A percentile compares a stretch with the other conserved stretches of the same genome.
Evolutionary conservation across 2,329 filamentous ascomycete genomes (phyloP).

Genomic region (Aspergillus hiratsukae): DNA sequence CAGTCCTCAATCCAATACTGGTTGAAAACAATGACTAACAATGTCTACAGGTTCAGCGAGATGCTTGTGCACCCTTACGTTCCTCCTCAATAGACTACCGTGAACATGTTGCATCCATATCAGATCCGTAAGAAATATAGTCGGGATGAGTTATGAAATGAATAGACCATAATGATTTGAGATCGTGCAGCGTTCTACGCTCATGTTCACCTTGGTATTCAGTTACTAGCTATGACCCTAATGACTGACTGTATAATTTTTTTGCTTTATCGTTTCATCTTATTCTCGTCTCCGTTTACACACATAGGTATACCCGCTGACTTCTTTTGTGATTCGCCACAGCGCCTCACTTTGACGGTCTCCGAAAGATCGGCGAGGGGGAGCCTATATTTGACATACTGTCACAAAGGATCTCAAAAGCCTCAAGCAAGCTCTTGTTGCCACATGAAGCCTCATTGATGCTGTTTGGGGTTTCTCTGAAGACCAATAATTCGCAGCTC

Average conservation of each 20-base stretch:
- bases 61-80: constrained; percentile 48
- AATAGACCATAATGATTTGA: constrained; percentile 33
- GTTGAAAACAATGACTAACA: constrained; percentile 11
- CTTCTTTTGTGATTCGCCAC: constrained; percentile 7
- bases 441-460: neutral
- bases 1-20: constrained; percentile 17
- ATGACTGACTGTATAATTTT: neutral
- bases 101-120: constrained; percentile 12
- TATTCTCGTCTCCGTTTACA: neutral
- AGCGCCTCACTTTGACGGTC: constrained; percentile 12
- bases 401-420: neutral
- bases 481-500: neutral
- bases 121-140: constrained; percentile 13
- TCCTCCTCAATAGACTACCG: constrained; percentile 36
- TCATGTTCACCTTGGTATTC: constrained; percentile 1
- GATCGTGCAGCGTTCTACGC: constrained; percentile 11
- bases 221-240: neutral
- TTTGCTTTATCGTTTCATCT: neutral
- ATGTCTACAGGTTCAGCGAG: constrained; percentile 41
- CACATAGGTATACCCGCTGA: neutral
- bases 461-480: neutral
- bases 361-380: neutral
- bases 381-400: neutral
- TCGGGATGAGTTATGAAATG: constrained; percentile 35
- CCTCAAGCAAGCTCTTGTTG: neutral